Base-by-base conservation (phyloP, 129 eudicot genomes). In the Logfia minima region DNA sequence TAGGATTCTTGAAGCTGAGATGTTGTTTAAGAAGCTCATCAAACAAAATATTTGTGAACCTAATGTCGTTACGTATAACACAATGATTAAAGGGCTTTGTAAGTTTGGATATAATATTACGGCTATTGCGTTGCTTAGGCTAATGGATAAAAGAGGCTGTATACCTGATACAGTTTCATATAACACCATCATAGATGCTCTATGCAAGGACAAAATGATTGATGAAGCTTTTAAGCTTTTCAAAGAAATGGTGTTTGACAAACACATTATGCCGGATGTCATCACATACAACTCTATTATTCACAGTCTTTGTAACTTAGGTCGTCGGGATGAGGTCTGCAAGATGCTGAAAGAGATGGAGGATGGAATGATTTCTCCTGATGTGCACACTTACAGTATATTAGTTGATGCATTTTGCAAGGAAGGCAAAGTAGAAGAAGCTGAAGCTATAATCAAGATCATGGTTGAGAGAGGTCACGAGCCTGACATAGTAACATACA, bases 381-480 rank as follows among this genome's bases (percentile, higher is more conserved):
- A 82, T 69, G 35, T 56, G 0, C 35, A 3, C 0, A 76, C 87
- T 6, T 77, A 55, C 51, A 80, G 0, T 64, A 48, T 73, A 23
- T 35, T 85, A 72, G 65, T 87, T 21, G 85, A 84, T 82, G 83
- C 84, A 16, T 58, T 68, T 32, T 75, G 91, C 71, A 84, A 84
- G 45, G 60, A 79, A 65, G 79, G 87, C 65, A 72, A 0, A 77
- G 59, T 79, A 6, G 19, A 69, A 24, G 81, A 84, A 3, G 83
- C 87, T 0, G 82, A 75, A 70, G 59, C 8, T 32, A 55, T 83
- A 7, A 17, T 83, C 2, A 23, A 59, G 4, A 75, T 65, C 51
- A 41, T 41, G 51, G 1, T 41, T 41, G 51, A 41, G 16, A 41
- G 14, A 41, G 51, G 51, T 8, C 9, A 8, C 4, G 1, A 8